Evolutionary conservation across 2,329 filamentous ascomycete genomes (phyloP).

Genomic region (Colletotrichum sp.): DNA sequence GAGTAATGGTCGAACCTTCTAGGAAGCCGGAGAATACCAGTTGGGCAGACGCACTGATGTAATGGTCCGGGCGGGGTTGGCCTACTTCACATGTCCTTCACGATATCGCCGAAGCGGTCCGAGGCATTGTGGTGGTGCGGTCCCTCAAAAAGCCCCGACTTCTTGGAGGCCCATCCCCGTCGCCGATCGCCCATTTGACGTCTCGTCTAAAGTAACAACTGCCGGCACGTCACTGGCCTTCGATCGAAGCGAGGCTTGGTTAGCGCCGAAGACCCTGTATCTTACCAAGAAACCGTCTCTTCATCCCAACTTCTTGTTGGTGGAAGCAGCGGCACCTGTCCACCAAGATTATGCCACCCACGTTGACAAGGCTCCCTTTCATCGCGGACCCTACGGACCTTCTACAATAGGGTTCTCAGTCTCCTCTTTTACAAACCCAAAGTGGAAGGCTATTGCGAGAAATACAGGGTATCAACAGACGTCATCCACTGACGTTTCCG

Average conservation of each 20-base stretch:
- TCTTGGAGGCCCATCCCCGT: not conserved
- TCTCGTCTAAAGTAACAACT: slow-evolving; percentile 1
- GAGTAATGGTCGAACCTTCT: not conserved
- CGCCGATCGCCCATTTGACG: not conserved
- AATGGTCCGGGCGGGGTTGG: not conserved
- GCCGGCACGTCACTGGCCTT: not conserved
- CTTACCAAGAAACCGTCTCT: not conserved
- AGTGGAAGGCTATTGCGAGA: not conserved
- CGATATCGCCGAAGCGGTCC: not conserved
- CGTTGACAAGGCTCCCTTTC: not conserved
- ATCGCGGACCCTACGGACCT: not conserved
- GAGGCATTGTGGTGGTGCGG: not conserved
- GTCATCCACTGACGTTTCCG: not conserved
- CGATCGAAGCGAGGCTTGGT: not conserved
- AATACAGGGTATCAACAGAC: not conserved
- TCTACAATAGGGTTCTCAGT: not conserved
- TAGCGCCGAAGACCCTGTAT: not conserved
- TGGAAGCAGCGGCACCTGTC: not conserved
- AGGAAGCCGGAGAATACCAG: not conserved
- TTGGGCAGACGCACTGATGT: slow-evolving; percentile 1
- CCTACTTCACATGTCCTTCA: not conserved
- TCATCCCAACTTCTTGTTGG: not conserved
- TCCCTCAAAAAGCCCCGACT: not conserved
- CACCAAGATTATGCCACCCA: not conserved
- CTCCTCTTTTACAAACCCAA: not conserved